Evolutionary conservation across 2,329 filamentous ascomycete genomes (phyloP).

Genomic region (Diaporthe citri): DNA sequence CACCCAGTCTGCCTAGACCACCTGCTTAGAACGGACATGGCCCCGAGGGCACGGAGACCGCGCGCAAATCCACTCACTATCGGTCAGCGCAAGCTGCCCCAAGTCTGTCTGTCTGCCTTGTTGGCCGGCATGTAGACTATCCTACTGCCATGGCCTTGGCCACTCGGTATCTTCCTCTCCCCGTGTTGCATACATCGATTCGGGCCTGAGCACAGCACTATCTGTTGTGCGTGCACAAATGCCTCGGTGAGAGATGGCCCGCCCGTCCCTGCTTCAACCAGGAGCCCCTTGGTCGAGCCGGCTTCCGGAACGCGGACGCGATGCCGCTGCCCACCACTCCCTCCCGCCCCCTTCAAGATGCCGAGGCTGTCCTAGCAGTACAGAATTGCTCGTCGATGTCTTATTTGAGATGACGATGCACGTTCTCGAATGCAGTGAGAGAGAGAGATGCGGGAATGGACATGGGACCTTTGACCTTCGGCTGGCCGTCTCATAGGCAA

Average conservation of each 20-base stretch:
- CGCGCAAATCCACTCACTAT: not conserved
- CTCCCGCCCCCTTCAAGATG: not conserved
- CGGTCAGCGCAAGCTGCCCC: not conserved
- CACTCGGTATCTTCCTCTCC: not conserved
- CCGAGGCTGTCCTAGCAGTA: not conserved
- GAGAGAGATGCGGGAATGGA: not conserved
- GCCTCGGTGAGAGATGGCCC: constrained; percentile 28
- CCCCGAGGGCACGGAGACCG: constrained; percentile 18
- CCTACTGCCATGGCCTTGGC: not conserved
- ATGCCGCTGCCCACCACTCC: not conserved
- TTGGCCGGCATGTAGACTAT: not conserved
- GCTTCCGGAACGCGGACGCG: constrained; percentile 15
- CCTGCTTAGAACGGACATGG: constrained; percentile 29
- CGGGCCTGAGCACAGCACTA: not conserved
- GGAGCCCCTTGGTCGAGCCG: constrained; percentile 17
- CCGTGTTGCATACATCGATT: not conserved
- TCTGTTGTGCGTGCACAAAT: not conserved
- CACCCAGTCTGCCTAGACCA: constrained; percentile 4
- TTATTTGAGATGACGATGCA: not conserved
- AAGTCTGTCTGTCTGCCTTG: not conserved
- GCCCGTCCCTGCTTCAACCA: constrained; percentile 12
- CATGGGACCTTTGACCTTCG: not conserved
- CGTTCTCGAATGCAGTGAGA: not conserved
- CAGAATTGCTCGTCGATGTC: not conserved
- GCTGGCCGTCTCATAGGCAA: not conserved